phyloP scores from a whole-genome alignment of 2,329 filamentous ascomycete genomes.

The Cadophora sp. region DNA sequence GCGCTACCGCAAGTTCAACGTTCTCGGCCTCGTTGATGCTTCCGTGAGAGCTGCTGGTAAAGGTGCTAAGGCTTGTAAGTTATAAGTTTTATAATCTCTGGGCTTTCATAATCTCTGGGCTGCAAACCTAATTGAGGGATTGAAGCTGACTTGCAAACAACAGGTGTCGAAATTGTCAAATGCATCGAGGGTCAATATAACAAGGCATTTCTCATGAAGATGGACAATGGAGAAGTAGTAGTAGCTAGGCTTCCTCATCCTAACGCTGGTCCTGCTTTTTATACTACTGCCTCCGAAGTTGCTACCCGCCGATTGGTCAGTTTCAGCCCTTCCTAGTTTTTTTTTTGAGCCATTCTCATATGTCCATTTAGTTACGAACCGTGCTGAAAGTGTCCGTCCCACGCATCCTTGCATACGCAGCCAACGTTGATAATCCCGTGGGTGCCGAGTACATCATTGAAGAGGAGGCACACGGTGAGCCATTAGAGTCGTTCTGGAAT shows the following conservation, averaged over 20 bases:
- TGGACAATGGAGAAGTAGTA: constrained; percentile 34
- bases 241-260: constrained; percentile 34
- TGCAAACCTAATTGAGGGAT: neutral
- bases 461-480: constrained; percentile 42
- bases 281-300: constrained; percentile 35
- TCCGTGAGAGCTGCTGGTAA: constrained; percentile 25
- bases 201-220: constrained; percentile 35
- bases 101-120: no score
- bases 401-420: constrained; percentile 29
- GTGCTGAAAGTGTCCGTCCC: constrained; percentile 30
- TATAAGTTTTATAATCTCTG: neutral
- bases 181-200: constrained; percentile 34
- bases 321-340: neutral
- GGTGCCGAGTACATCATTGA: constrained; percentile 36
- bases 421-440: constrained; percentile 30
- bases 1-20: constrained; percentile 42
- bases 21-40: constrained; percentile 36
- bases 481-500: constrained; percentile 42
- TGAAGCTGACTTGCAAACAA: constrained; percentile 16
- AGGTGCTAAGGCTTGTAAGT: constrained; percentile 31
- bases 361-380: constrained; percentile 25
- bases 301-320: constrained; percentile 33
- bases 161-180: constrained; percentile 33
- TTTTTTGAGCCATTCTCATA: constrained; percentile 10
- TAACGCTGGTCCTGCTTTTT: constrained; percentile 32